phyloP scores from a whole-genome alignment of 352 stramenopile genomes.

The Phytophthora cryptogea region DNA sequence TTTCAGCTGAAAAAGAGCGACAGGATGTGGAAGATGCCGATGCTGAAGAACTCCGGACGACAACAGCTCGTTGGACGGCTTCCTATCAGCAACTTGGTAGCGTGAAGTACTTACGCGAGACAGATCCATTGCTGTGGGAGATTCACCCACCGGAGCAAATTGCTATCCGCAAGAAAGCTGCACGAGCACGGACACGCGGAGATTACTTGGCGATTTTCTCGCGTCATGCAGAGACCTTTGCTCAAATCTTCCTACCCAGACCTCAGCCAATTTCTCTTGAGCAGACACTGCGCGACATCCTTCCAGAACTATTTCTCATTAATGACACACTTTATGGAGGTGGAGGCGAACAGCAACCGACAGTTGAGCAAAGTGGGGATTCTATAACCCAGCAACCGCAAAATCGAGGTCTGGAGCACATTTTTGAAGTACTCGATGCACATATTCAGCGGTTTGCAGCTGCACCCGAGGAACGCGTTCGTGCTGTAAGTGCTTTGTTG shows the following conservation, averaged over 20 bases:
- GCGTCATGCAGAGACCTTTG: constrained; percentile 64
- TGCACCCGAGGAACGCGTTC: constrained; percentile 65
- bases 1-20: constrained; percentile 27
- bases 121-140: constrained; percentile 81
- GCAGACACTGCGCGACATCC: constrained; percentile 78
- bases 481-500: constrained; percentile 66
- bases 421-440: constrained; percentile 77
- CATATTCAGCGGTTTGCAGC: constrained; percentile 73
- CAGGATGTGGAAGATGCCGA: constrained; percentile 34
- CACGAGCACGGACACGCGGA: constrained; percentile 45
- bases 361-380: constrained; percentile 12
- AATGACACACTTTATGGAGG: constrained; percentile 80
- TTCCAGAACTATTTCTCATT: constrained; percentile 77
- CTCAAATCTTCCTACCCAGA: constrained; percentile 72
- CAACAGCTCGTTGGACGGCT: constrained; percentile 18
- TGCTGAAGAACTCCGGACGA: constrained; percentile 36
- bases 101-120: constrained; percentile 81
- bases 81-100: constrained; percentile 73
- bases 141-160: constrained; percentile 82
- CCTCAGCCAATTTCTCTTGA: constrained; percentile 77
- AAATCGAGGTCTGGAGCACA: constrained; percentile 73
- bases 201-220: constrained; percentile 77
- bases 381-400: constrained; percentile 19
- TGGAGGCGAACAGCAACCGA: constrained; percentile 47
- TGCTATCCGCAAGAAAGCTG: constrained; percentile 70